Base-by-base conservation (phyloP, 768 basidiomycete genomes). In the Kwoniella botswanensis region DNA sequence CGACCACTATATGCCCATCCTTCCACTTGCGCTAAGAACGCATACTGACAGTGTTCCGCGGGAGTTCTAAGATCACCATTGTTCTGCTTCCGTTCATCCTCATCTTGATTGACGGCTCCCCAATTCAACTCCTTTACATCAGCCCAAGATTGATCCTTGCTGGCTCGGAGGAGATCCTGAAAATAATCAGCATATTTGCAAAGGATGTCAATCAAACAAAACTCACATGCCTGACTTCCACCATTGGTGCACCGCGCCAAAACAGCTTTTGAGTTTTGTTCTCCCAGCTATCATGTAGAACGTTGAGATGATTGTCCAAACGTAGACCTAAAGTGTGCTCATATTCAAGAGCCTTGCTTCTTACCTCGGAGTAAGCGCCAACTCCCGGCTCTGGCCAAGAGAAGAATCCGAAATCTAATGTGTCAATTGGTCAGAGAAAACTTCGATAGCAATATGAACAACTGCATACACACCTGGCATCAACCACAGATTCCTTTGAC, bases 1-100 rank as follows among this genome's bases (percentile, higher is more conserved):
- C 81, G 70, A 2, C 81, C 81, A 58, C 77, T 79, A 63, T 82
- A 80, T 15, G 79, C 75, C 65, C 66, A 77, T 15, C 80, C 81
- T 68, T 82, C 81, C 10, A 79, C 75, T 61, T 82, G 79, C 17
- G 71, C 75, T 60, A 80, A 56, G 63, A 74, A 82, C 24, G 68
- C 74, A 64, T 79, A 82, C 46, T 76, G 68, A 64, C 81, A 82
- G 61, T 82, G 81, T 46, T 80, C 74, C 24, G 76, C 74, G 3
- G 67, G 67, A 11, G 61, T 67, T 61, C 64, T 75, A n/a, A 77
- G 57, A 55, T 73, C 75, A 18, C 75, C 75, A 61, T 73, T 71
- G 59, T 72, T 73, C 13, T 68, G 65, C 60, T 72, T 67, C 22
- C 63, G 60, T 7, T 59, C 75, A 26, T 72, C 69, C 52, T 75